These are phyloP conservation scores for Entomortierella beljakovae DNA, from an alignment of 192 early-diverging fungal genomes.

Conservation along the genomic window DNA sequence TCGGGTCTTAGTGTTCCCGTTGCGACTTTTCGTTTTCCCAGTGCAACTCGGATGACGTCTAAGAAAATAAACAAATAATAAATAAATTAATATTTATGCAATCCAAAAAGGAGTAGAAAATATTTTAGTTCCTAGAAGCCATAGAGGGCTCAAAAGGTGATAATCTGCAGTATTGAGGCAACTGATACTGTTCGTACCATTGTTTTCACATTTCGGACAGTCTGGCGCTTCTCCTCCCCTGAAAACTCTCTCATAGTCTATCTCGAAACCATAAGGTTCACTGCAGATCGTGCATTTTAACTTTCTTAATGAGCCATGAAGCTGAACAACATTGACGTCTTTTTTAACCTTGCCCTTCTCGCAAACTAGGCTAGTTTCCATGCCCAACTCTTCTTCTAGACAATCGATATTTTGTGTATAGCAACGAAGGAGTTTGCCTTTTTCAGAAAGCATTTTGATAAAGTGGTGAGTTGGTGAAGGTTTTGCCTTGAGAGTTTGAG, in stretches of 20 bases:
- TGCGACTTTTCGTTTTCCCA: slow-evolving; percentile 82
- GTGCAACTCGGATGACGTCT: slow-evolving; percentile 61
- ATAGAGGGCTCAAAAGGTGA: too few relatives aligned
- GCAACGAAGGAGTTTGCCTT: slow-evolving; percentile 84
- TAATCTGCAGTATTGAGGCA: too few relatives aligned
- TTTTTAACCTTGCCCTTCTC: slow-evolving; percentile 61
- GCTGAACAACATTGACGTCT: slow-evolving; percentile 81
- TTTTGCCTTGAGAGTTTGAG: slow-evolving; percentile 74
- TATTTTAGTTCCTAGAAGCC: neutral
- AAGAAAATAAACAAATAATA: neutral
- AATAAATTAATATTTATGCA: neutral
- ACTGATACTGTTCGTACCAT: slow-evolving; percentile 31
- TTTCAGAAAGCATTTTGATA: slow-evolving; percentile 79
- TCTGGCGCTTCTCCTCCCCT: slow-evolving; percentile 77
- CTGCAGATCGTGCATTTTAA: slow-evolving; percentile 91
- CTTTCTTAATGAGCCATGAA: slow-evolving; percentile 91
- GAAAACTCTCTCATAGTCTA: slow-evolving; percentile 70
- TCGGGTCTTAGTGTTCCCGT: slow-evolving; percentile 89
- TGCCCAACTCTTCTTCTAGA: slow-evolving; percentile 81
- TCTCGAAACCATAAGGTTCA: slow-evolving; percentile 72
- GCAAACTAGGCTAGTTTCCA: slow-evolving; percentile 63
- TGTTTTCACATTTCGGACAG: slow-evolving; percentile 66
- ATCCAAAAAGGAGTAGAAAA: neutral
- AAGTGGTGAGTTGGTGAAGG: slow-evolving; percentile 90
- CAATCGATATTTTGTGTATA: slow-evolving; percentile 99